Base-by-base conservation (phyloP, 1,284 basidiomycete genomes). In the Tilletia indica region DNA sequence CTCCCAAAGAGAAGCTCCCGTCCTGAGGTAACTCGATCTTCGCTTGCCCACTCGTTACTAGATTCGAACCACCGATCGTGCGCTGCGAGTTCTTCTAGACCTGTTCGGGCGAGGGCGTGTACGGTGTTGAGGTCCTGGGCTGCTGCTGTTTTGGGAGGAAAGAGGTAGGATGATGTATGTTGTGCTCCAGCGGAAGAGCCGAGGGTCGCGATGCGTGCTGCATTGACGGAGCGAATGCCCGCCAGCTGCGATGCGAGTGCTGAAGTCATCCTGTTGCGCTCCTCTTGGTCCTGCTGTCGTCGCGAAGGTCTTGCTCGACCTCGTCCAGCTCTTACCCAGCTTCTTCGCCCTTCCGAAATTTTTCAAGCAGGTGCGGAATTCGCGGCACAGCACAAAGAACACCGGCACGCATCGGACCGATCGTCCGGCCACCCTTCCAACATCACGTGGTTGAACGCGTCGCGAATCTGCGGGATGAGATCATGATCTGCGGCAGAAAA, bases 211-310 rank as follows among this genome's bases (percentile, higher is more conserved):
- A 94, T 88, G 63, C 94, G 86, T 54, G 89, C 86, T 42, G 91
- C 87, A 85, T 97, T 95, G 54, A 94, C 87, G 25, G 93, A 96
- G 16, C 90, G 89, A 77, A 90, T 89, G 78, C 90, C 89, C 51
- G 92, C 90, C 39, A 98, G 88, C 85, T 97, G 95, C 19, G 87
- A 86, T 21, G 93, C 92, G 75, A 98, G 90, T 78, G 91, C 91
- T 31, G 92, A 91, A 75, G 89, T 86, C 90, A 92, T 91, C 31
- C 48, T 38, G 8, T 34, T 21, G 16, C 58, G 25, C 31, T 54
- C 47, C 31, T 11, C 51, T 34, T 34, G 31, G 8, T 11, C 58
- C 31, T 63, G 58, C 58, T 63, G 25, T 31, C 25, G 25, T 11
- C 12, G 47, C n/a, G 47, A 48, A 12, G 47, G 47, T 48, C 12